Conservation (phyloP, 345 rosid species). For the Populus pruinosa region DNA sequence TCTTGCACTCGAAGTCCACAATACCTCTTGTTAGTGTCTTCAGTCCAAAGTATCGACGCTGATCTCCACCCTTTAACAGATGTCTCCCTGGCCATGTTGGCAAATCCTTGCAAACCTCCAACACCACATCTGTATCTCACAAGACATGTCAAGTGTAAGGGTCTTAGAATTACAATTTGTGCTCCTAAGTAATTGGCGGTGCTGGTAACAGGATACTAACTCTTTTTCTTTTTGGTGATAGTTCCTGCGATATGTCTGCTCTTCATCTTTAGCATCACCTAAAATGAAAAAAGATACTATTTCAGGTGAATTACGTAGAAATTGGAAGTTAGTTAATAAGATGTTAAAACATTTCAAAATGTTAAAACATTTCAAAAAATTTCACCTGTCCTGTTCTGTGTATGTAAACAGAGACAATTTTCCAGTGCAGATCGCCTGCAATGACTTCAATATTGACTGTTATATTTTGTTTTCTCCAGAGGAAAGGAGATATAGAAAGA, state of each 20-base stretch:
- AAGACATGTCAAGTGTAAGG: neutral
- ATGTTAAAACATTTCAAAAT: neutral
- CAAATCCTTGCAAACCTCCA: conserved; percentile 69
- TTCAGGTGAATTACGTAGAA: neutral
- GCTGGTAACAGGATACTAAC: conserved; percentile 36
- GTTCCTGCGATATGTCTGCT: conserved; percentile 83
- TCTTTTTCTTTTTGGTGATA: conserved; percentile 82
- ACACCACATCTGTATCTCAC: conserved; percentile 52
- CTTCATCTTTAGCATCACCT: conserved; percentile 86
- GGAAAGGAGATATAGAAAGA: neutral
- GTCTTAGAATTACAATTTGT: neutral
- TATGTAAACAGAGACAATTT: conserved; percentile 75
- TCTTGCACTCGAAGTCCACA: conserved; percentile 83
- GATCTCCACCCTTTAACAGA: conserved; percentile 56
- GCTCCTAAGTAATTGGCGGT: neutral
- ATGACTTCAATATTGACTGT: neutral
- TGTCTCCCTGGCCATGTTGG: conserved; percentile 94
- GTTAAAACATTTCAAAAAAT: neutral
- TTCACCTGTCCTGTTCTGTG: conserved; percentile 57
- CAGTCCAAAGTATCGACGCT: conserved; percentile 73
- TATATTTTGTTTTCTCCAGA: neutral
- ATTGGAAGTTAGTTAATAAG: too few species aligned
- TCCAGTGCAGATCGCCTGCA: conserved; percentile 96
- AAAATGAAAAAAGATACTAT: neutral
- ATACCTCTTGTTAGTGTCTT: conserved; percentile 63